A percentile compares a stretch with the other conserved stretches of the same genome.
Conservation (phyloP, 169 alveolate genomes). For the Plasmodium relictum region DNA sequence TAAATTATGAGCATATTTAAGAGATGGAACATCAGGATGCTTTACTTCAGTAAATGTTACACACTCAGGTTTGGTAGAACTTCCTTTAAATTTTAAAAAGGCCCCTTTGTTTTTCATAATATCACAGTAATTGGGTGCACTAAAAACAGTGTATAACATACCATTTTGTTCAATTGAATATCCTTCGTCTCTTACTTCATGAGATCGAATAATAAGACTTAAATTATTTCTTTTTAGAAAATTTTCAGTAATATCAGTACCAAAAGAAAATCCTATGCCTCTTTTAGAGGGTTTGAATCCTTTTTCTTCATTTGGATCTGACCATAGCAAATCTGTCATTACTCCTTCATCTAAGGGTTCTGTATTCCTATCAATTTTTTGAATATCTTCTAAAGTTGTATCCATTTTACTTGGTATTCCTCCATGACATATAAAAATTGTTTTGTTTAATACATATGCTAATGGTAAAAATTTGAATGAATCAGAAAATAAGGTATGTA, state of each 20-base stretch:
- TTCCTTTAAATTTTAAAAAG: slow-evolving; percentile 79
- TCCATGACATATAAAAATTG: slow-evolving; percentile 98
- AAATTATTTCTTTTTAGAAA: slow-evolving; percentile 94
- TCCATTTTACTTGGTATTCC: slow-evolving; percentile 97
- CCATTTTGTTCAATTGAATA: slow-evolving; percentile 98
- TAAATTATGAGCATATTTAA: slow-evolving; percentile 89
- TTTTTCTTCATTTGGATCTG: slow-evolving; percentile 96
- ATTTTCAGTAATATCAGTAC: slow-evolving; percentile 97
- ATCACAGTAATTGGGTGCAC: slow-evolving; percentile 99
- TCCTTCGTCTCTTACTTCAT: slow-evolving; percentile 99
- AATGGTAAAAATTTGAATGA: slow-evolving; percentile 97
- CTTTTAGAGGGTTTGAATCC: slow-evolving; percentile 98
- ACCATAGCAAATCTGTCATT: slow-evolving; percentile 98
- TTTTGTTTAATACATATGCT: slow-evolving; percentile 95
- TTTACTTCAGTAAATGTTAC: slow-evolving; percentile 90
- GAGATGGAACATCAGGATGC: slow-evolving; percentile 93
- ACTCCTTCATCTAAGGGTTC: slow-evolving; percentile 97
- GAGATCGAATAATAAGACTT: slow-evolving; percentile 95
- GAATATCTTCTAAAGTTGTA: slow-evolving; percentile 95
- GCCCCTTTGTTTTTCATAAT: slow-evolving; percentile 99
- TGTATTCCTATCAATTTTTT: slow-evolving; percentile 93
- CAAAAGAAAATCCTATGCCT: slow-evolving; percentile 97
- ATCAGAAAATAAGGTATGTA: slow-evolving; percentile 94
- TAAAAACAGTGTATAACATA: slow-evolving; percentile 97
- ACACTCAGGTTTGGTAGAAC: slow-evolving; percentile 87